Base-by-base conservation (phyloP, 106 monocot species). In the Allium sativum region DNA sequence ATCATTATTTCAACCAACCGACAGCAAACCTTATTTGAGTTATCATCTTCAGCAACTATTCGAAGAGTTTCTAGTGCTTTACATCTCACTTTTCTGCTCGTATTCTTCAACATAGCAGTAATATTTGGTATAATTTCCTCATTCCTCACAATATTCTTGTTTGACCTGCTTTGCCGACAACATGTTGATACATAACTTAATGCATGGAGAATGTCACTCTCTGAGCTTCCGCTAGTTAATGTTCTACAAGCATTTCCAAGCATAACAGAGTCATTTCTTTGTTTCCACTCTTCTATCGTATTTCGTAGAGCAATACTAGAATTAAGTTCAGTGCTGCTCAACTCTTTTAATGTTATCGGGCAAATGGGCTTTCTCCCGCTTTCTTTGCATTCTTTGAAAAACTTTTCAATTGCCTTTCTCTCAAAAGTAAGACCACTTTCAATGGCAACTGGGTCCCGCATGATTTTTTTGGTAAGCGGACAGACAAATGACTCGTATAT, bases 211-310 rank as follows among this genome's bases (percentile, higher is more conserved):
- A 68, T 44, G 63, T 87, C 82, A 60, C 22, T 67, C 62, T 96
- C 95, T 72, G 84, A 77, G 66, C 73, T 81, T 18, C 59, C 83
- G 22, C 71, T 81, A 70, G 73, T 65, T 18, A 95, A 75, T 31
- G 84, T 79, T 67, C 53, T 77, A 48, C 69, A 71, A 18, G 82
- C 81, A 52, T 73, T 70, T 10, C 91, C 95, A 48, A 96, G 82
- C 55, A 76, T 80, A 61, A 75, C 86, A 73, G 78, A 77, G 52
- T 87, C 87, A 74, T 96, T 96, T 60, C 95, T 76, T 53, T 82
- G 65, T 31, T 56, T 84, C 95, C 95, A 96, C 65, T 96, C 95
- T 76, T 87, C 79, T 68, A 96, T 96, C 3, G 90, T 91, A 53
- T 82, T 82, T 56, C 87, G 54, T 21, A 96, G 70, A 59, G 95